Base-by-base conservation (phyloP, 352 stramenopile genomes). In the Peronosclerospora sorghi region DNA sequence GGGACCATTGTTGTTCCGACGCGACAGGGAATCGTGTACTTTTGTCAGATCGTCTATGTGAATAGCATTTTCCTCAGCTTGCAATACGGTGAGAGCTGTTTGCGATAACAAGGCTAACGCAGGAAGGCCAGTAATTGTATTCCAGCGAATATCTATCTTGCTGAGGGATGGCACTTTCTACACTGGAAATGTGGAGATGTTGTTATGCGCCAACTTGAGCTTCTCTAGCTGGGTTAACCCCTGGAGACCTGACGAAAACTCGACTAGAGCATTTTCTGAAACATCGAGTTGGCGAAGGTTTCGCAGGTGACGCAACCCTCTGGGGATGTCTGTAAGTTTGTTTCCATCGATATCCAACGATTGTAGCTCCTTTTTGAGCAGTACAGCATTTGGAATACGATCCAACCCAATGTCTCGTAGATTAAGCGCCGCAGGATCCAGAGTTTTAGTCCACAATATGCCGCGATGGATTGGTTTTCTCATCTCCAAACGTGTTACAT, bases 181-280 rank as follows among this genome's bases (percentile, higher is more conserved):
- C 13, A 59, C 45, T 15, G 60, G 45, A 4, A 73, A 35, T 13
- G 30, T 29, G 2, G 45, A 41, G 17, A 87, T 41, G 27, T 87
- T 79, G 51, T 87, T 87, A 51, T 87, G 73, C 1, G 70, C 55
- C 8, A 77, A 35, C 8, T 54, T 51, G 10, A 85, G 35, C 6
- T 62, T 43, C 19, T 68, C 41, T 8, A 87, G 53, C 10, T 57
- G 35, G 2, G 30, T 15, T 12, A 87, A 29, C 14, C 37, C 48
- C 0, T 42, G 41, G 13, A 85, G 18, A 2, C 51, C 35, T 1
- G 36, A 26, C 20, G 73, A 71, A 10, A 87, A 47, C 5, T 49
- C 42, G 4, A 71, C 14, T 8, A 87, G 47, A 5, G 68, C 50
- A 27, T 87, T 87, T 38, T 80, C 60, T 18, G 75, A 79, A n/a